Evolutionary conservation across 495 filamentous ascomycete species (phyloP).

Genomic region (Usnea hakonensis): DNA sequence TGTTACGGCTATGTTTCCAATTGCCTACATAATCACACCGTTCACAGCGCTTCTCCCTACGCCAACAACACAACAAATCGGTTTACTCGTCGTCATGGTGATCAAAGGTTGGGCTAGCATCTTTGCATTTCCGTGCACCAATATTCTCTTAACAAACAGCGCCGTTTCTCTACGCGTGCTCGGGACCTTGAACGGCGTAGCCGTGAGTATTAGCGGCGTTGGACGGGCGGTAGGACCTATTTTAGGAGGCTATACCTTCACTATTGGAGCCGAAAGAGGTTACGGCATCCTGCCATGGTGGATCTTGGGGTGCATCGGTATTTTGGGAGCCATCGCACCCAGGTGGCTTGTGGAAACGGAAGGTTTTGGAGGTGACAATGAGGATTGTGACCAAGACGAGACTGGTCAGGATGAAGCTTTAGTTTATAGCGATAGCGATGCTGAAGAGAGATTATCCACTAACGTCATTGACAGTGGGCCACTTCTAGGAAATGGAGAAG

Average conservation of each 20-base stretch:
- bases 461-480: neutral
- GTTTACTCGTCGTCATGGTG: slow-evolving; percentile 50
- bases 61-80: slow-evolving; percentile 28
- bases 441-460: neutral
- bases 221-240: slow-evolving; percentile 74
- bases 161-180: slow-evolving; percentile 65
- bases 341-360: slow-evolving; percentile 70
- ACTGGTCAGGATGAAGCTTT: slow-evolving; percentile 20
- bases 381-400: slow-evolving; percentile 27
- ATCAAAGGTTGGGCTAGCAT: slow-evolving; percentile 63
- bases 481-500: neutral
- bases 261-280: slow-evolving; percentile 59
- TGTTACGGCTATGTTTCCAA: slow-evolving; percentile 54
- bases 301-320: slow-evolving; percentile 52
- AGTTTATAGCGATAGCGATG: slow-evolving; percentile 13
- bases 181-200: slow-evolving; percentile 85
- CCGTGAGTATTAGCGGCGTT: slow-evolving; percentile 67
- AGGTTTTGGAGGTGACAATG: slow-evolving; percentile 48
- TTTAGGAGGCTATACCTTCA: slow-evolving; percentile 55
- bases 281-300: slow-evolving; percentile 77
- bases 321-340: slow-evolving; percentile 56
- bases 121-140: slow-evolving; percentile 78
- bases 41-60: slow-evolving; percentile 51
- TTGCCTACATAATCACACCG: slow-evolving; percentile 66
- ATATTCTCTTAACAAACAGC: slow-evolving; percentile 86